Base-by-base conservation (phyloP, 31 red algal genomes). In the Asparagopsis taxiformis region DNA sequence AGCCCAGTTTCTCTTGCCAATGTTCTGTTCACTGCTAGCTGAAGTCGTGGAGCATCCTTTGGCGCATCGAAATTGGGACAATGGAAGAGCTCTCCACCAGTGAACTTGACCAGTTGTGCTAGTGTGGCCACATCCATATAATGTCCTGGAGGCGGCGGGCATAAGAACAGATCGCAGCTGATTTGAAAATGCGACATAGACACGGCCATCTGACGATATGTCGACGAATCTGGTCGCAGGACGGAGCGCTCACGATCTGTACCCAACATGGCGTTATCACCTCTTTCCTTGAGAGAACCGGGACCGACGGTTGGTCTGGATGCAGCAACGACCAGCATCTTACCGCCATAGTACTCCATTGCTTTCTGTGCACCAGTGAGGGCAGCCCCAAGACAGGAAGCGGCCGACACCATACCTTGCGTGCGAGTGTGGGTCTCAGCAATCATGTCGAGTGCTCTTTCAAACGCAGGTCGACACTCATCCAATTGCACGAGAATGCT, bases 121-220 rank as follows among this genome's bases (percentile, higher is more conserved):
- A 99, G 55, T 13, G 91, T 90, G 6, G 87, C 88, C 22, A 99
- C 83, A 67, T 99, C 96, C 44, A 97, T 55, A 43, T 69, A 99
- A 31, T 68, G 59, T 5, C 72, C 81, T n/a, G 73, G 55, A 0
- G 87, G 53, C n/a, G 89, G 89, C 13, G 95, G 70, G 55, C 80
- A 88, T 51, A 99, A 37, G 55, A 95, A 79, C 77, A 99, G 60
- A 63, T 99, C 96, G 22, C 74, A 85, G 57, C 80, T 77, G 59
- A 95, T 84, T 53, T 99, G 96, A 48, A 43, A 48, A 25, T 87
- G 74, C 28, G 82, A 74, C 62, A 99, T 83, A 8, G 74, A 55
- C 4, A 95, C 91, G 8, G 91, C 96, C 51, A 86, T 69, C 46
- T 91, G 70, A 39, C 87, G 82, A 66, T 99, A 99, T 11, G 72